Conservation (phyloP, 306 rosid genomes). For the Cucumis cinereus region DNA sequence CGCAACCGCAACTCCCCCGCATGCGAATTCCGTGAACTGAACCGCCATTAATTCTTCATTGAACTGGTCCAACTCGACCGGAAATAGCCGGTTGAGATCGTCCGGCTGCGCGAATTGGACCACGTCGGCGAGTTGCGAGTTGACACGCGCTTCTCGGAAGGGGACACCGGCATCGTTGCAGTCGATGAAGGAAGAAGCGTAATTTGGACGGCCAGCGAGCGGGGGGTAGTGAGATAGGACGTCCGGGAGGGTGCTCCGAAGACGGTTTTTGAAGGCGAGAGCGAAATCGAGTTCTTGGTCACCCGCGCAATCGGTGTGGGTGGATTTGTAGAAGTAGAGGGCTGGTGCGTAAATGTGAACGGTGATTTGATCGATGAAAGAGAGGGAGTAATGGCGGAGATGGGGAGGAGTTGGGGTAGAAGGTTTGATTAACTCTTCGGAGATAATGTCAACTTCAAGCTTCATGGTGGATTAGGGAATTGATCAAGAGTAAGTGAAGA, state of each 20-base stretch:
- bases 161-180: background rate
- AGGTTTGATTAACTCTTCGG: constrained; percentile 10
- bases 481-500: too few species aligned
- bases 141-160: constrained; percentile 11
- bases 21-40: constrained; percentile 36
- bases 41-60: constrained; percentile 28
- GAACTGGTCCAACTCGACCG: constrained; percentile 26
- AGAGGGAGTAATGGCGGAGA: background rate
- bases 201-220: background rate
- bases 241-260: background rate
- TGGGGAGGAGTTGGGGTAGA: constrained; percentile 5
- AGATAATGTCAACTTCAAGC: constrained; percentile 1
- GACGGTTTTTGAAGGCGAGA: background rate
- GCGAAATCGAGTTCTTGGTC: background rate
- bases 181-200: background rate
- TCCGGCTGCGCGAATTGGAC: constrained; percentile 20
- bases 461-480: background rate
- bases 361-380: constrained; percentile 5
- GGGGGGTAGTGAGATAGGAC: background rate
- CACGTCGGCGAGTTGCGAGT: constrained; percentile 19
- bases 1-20: constrained; percentile 46
- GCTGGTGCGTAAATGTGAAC: constrained; percentile 1
- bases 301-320: too few species aligned
- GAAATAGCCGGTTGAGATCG: constrained; percentile 31
- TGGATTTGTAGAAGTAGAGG: background rate